Evolutionary conservation across 176 grass and related monocot genomes (phyloP).

Genomic region (Triticum urartu): DNA sequence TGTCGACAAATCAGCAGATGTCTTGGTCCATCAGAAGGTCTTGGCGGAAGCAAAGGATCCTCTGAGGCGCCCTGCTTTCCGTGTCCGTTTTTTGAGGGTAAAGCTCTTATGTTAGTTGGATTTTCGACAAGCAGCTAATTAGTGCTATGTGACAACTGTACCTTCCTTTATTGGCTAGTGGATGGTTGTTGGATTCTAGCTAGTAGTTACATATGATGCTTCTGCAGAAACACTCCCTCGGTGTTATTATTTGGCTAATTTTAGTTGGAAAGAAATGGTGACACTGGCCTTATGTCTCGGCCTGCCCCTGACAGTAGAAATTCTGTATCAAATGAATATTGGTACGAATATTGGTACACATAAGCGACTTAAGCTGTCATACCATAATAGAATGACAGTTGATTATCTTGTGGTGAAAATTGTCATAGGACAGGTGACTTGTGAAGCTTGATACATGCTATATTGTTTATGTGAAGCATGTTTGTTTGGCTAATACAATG

Average conservation of each 20-base stretch:
- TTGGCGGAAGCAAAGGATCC: conserved; percentile 76
- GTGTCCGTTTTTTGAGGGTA: conserved; percentile 83
- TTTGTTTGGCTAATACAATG: background rate
- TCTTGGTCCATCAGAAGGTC: conserved; percentile 70
- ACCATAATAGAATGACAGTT: background rate
- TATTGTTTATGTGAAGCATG: conserved; percentile 13
- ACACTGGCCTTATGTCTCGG: background rate
- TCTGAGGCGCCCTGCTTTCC: conserved; percentile 65
- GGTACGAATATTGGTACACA: background rate
- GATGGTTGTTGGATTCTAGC: conserved; percentile 5
- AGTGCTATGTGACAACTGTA: background rate
- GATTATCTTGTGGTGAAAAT: conserved; percentile 2
- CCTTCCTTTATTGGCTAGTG: conserved; percentile 30
- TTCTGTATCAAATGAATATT: conserved; percentile 22
- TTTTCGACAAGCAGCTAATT: conserved; percentile 14
- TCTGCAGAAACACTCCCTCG: background rate
- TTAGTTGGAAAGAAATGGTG: background rate
- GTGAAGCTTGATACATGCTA: background rate
- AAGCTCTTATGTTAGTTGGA: conserved; percentile 29
- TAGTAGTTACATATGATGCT: background rate
- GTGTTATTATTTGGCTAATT: background rate
- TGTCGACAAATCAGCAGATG: conserved; percentile 69
- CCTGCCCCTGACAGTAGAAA: background rate
- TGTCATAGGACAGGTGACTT: background rate
- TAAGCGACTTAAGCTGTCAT: background rate